Evolutionary conservation across 2,329 filamentous ascomycete species (phyloP), one percentile per base, ranked within the genome.

Genomic region (Amylocarpus encephaloides): DNA sequence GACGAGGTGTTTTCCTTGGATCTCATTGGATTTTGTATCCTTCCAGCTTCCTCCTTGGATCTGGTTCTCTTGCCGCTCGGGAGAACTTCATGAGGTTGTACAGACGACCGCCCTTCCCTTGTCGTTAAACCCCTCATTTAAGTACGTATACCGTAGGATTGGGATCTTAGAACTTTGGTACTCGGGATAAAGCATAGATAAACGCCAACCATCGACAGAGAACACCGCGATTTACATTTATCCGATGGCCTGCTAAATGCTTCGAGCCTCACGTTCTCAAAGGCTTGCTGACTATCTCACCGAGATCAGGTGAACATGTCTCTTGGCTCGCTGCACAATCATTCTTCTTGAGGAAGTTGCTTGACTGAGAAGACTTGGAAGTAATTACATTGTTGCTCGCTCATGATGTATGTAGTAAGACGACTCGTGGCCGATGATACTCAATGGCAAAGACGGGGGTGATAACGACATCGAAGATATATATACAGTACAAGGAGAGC

Each of bases 311-410:
- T 19, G n/a, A 19, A 41, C 33, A 33, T 42, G 29, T 46, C 6
- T 38, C 48, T 46, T 50, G 48, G 48, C 43, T 48, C 34, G 16
- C 46, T 48, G 38, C 38, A 30, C 26, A 12, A 38, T n/a, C 36
- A 15, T 40, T 29, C 48, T 46, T 46, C 43, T 43, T 43, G 38
- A 50, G 43, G 48, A 50, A 50, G 48, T 35, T 50, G 16, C 22
- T 22, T 40, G 19, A 36, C 13, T 30, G 10, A 33, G 32, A 19
- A 26, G 40, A 39, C 26, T 50, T 39, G 43, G 19, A 26, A 43
- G 12, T 12, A n/a, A 22, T 39, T 26, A 33, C 22, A 36, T 40
- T 38, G 22, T 16, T 26, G 38, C 41, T 26, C n/a, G 18, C 18
- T 30, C 29, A 16, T 32, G 42, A 15, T 13, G 4, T 16, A 15